phyloP scores from a whole-genome alignment of 768 basidiomycete genomes.

The Termitomyces sp. region DNA sequence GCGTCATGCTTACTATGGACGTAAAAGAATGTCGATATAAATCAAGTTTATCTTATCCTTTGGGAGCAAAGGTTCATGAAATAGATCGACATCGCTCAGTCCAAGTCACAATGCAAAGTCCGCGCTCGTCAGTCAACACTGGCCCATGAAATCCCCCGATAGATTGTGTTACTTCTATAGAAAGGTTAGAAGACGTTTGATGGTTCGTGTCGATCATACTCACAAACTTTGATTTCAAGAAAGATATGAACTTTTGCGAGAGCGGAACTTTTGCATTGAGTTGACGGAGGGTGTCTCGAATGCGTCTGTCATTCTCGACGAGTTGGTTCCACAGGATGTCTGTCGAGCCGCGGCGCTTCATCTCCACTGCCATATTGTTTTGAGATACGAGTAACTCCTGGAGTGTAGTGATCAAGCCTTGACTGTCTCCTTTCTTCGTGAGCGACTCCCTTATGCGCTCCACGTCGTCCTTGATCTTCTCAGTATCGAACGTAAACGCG shows the following conservation, averaged over 20 bases:
- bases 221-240: slow-evolving; percentile 8
- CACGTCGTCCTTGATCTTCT: slow-evolving; percentile 6
- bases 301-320: slow-evolving; percentile 8
- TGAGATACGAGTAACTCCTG: background rate
- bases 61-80: background rate
- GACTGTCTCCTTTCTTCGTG: slow-evolving; percentile 3
- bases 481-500: slow-evolving; percentile 8
- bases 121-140: background rate
- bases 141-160: background rate
- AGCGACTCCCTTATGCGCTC: slow-evolving; percentile 5
- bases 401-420: slow-evolving; percentile 1
- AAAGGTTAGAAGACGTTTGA: background rate
- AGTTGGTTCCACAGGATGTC: slow-evolving; percentile 9
- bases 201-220: background rate
- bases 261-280: slow-evolving; percentile 8
- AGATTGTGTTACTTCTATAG: background rate
- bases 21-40: background rate
- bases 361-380: slow-evolving; percentile 7
- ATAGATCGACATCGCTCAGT: background rate
- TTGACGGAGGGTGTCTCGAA: slow-evolving; percentile 9
- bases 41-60: background rate
- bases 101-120: background rate
- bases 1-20: background rate
- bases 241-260: slow-evolving; percentile 8
- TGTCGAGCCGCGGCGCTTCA: slow-evolving; percentile 5